Evolutionary conservation across 371 early-diverging fungal genomes (phyloP).

Genomic region (Rhizopus sp.): DNA sequence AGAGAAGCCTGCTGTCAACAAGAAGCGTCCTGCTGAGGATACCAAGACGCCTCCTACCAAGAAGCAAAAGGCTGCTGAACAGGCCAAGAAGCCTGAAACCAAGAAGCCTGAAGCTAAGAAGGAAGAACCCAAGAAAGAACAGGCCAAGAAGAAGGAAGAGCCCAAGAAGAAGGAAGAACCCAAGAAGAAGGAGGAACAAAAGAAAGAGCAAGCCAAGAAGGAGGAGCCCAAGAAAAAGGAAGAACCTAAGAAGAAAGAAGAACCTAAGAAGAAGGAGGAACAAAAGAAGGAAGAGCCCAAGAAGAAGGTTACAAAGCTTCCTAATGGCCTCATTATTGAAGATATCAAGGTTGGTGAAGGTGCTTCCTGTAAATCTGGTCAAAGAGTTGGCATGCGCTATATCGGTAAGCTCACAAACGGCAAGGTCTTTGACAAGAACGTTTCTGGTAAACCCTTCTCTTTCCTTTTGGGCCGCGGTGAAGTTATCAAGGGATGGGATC

Average conservation of each 20-base stretch:
- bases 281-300: conserved; percentile 39
- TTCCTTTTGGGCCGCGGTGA: conserved; percentile 89
- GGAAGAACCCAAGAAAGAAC: conserved; percentile 35
- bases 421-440: conserved; percentile 94
- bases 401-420: conserved; percentile 89
- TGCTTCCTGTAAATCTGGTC: conserved; percentile 75
- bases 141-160: conserved; percentile 38
- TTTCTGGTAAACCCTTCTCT: conserved; percentile 85
- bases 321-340: conserved; percentile 81
- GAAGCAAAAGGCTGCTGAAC: conserved; percentile 40
- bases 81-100: conserved; percentile 31
- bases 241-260: conserved; percentile 38
- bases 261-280: conserved; percentile 45
- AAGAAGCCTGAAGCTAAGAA: conserved; percentile 41
- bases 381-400: conserved; percentile 87
- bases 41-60: conserved; percentile 38
- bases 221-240: conserved; percentile 51
- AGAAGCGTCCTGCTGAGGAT: conserved; percentile 24
- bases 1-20: conserved; percentile 38
- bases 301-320: conserved; percentile 52
- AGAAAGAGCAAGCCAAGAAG: conserved; percentile 35
- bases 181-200: conserved; percentile 33
- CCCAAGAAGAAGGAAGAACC: conserved; percentile 50
- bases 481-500: conserved; percentile 96
- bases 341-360: conserved; percentile 81